Percentiles rank a stretch among this genome's conserved stretches.
phyloP scores from a whole-genome alignment of 2,329 filamentous ascomycete genomes.

The Hypoxylon sp. region DNA sequence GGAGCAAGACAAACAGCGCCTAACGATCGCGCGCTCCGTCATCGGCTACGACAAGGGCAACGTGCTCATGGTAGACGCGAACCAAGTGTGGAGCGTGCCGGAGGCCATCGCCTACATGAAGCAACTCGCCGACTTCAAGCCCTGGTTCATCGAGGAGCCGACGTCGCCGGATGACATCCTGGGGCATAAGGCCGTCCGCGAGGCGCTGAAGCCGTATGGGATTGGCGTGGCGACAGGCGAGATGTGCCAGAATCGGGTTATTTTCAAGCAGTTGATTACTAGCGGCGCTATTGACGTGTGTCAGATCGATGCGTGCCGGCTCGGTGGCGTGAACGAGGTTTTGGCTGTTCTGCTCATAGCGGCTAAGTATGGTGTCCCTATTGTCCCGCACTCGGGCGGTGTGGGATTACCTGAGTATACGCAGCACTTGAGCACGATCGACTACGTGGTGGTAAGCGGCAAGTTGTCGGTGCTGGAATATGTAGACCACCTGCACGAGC shows the following conservation, averaged over 20 bases:
- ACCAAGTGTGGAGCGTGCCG: constrained; percentile 92
- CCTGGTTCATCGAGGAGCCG: constrained; percentile 96
- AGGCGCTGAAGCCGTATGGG: constrained; percentile 79
- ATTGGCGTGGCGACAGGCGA: constrained; percentile 93
- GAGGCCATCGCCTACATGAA: constrained; percentile 92
- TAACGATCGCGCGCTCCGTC: constrained; percentile 81
- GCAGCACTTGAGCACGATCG: constrained; percentile 90
- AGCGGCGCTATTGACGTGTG: constrained; percentile 86
- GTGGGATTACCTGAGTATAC: constrained; percentile 95
- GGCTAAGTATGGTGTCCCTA: constrained; percentile 80
- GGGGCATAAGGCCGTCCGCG: constrained; percentile 86
- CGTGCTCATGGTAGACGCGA: constrained; percentile 92
- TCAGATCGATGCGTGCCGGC: constrained; percentile 90
- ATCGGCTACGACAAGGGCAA: constrained; percentile 87
- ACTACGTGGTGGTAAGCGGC: constrained; percentile 88
- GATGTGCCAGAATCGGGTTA: constrained; percentile 94
- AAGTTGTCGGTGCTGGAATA: constrained; percentile 89
- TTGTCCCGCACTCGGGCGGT: constrained; percentile 90
- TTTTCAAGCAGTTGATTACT: constrained; percentile 92
- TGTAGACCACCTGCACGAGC: constrained; percentile 93
- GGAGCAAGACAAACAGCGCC: constrained; percentile 76
- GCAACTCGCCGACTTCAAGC: constrained; percentile 83
- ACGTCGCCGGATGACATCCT: constrained; percentile 91
- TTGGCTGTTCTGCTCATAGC: constrained; percentile 91
- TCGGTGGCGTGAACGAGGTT: constrained; percentile 92